Evolutionary conservation across 345 rosid species (phyloP), one percentile per base, ranked within the genome.

Genomic region (Ceriops zippeliana): DNA sequence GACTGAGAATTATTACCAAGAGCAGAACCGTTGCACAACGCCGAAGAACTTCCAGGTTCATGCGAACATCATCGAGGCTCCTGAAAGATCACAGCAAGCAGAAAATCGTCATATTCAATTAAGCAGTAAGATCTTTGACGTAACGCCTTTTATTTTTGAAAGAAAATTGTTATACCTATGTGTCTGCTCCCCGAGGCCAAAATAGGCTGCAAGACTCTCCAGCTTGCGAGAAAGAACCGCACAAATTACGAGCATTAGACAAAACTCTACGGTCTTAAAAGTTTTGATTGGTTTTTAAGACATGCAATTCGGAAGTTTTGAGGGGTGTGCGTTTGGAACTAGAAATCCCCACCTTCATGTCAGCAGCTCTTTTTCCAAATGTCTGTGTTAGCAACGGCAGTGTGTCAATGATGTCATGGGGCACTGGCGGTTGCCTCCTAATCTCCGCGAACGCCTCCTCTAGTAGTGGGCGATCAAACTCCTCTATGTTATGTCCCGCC

Each of bases 31-130:
- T 85, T 9, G 97, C 97, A 80, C 99, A 95, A 24, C 81, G 79
- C 76, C 85, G 91, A 51, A 95, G 62, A 74, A 91, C 96, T 84
- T 91, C 93, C 69, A 95, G 88, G 80, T 95, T 95, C 97, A 95
- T 84, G 52, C 91, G 73, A 47, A 90, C 96, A 82, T 95, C 99
- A 58, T 86, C 99, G 62, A 95, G 80, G 81, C 99, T 95, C 92
- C 99, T 95, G 86, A 70, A 66, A 63, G 63, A 68, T 21, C 52
- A 60, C 19, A 75, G 10, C 65, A 73, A 62, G 49, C 49, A 42
- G 49, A 42, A 42, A 42, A 42, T 11, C 16, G 49, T 13, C 17
- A 42, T 3, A 42, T 13, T 42, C 49, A 42, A 13, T 42, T 42
- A 42, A 42, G 49, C 49, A 42, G 17, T 42, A 0, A 42, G 49